Evolutionary conservation across 805 yeast species (phyloP).

Genomic region (Scheffersomyces ergatensis): DNA sequence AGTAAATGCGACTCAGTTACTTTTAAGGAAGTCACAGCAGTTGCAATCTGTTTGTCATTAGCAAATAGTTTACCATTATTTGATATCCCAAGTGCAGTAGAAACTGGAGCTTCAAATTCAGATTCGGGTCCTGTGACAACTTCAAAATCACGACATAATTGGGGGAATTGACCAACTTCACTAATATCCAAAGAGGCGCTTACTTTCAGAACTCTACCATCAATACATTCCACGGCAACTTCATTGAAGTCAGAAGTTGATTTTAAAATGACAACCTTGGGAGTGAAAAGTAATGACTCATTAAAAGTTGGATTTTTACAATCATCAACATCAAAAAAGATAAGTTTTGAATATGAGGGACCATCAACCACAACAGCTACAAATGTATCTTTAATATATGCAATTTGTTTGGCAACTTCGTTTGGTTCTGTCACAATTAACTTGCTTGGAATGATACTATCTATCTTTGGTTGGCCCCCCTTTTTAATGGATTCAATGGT

Average conservation of each 20-base stretch:
- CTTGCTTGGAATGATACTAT: slow-evolving; percentile 25
- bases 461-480: slow-evolving; percentile 46
- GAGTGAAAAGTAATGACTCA: slow-evolving; percentile 41
- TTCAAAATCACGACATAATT: slow-evolving; percentile 59
- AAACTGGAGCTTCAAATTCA: slow-evolving; percentile 9
- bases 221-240: slow-evolving; percentile 59
- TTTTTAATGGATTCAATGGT: slow-evolving; percentile 46
- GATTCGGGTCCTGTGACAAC: slow-evolving; percentile 35
- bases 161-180: slow-evolving; percentile 58
- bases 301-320: slow-evolving; percentile 35
- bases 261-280: slow-evolving; percentile 56
- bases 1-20: slow-evolving; percentile 69
- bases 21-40: slow-evolving; percentile 79
- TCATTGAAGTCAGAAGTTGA: slow-evolving; percentile 50
- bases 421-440: slow-evolving; percentile 32
- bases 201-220: slow-evolving; percentile 54
- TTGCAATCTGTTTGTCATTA: slow-evolving; percentile 55
- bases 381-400: slow-evolving; percentile 48
- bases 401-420: slow-evolving; percentile 62
- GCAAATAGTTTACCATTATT: slow-evolving; percentile 72
- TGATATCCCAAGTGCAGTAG: slow-evolving; percentile 68
- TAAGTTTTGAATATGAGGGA: slow-evolving; percentile 47
- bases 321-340: slow-evolving; percentile 47
- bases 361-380: slow-evolving; percentile 63
- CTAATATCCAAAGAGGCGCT: slow-evolving; percentile 23